Base-by-base conservation (phyloP, 1,284 basidiomycete species). In the Volvariella volvacea region DNA sequence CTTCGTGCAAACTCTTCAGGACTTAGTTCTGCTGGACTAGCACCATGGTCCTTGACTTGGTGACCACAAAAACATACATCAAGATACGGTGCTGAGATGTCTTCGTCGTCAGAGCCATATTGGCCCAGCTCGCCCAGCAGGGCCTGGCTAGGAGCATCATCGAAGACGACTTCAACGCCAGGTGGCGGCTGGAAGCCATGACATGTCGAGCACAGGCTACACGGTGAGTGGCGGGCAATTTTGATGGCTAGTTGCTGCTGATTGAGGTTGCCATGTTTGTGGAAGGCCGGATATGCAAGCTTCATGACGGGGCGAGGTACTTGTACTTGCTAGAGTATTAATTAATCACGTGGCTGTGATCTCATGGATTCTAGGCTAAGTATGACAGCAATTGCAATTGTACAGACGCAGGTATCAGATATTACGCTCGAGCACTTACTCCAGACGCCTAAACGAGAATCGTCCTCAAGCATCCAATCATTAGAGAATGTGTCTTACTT, bases 61-160 rank as follows among this genome's bases (percentile, higher is more conserved):
- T 93, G 92, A 0, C 86, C 82, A 62, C 92, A 96, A 12, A 62
- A 71, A 59, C 91, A 94, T 0, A 59, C 61, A 32, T 74, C 71
- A 50, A 91, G 73, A 63, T 88, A 89, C 8, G 68, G 65, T 22
- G 58, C 57, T 37, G 66, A 61, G 16, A 70, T 69, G 32, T 80
- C 74, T 41, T 79, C 77, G 48, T 83, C 78, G 54, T 83, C 82
- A 1, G 80, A 87, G 43, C 74, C 79, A 49, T 84, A 83, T 55
- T 79, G 73, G 39, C 69, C 74, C 31, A 82, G 60, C 43, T 70
- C 74, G 33, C 66, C 73, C 38, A 79, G 62, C 12, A 68, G 68
- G 41, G 72, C 70, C 50, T 74, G 68, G 42, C 69, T 65, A 45
- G 63, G 56, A 22, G 64, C 62, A 42, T 78, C 73, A 46, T 80